Evolutionary conservation across 1,139 yeast species (phyloP).

Genomic region (Candida glucosophila): DNA sequence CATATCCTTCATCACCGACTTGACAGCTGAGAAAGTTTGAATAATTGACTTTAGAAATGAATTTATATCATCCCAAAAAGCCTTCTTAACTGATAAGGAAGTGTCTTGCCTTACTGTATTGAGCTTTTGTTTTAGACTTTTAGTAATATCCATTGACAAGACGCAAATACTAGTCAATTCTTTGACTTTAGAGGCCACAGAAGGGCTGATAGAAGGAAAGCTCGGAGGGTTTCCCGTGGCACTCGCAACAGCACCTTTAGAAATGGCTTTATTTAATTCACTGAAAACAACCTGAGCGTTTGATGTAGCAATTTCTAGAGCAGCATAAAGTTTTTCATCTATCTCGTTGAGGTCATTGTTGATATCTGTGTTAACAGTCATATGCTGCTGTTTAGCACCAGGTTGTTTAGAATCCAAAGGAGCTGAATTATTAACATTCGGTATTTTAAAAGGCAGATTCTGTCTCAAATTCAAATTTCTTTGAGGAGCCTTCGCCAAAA

Average conservation of each 20-base stretch:
- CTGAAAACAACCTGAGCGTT: conserved; percentile 76
- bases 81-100: conserved; percentile 49
- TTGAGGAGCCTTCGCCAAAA: conserved; percentile 30
- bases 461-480: neutral
- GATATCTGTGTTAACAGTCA: conserved; percentile 15
- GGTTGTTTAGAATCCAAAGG: conserved; percentile 8
- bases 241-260: conserved; percentile 47
- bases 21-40: conserved; percentile 74
- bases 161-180: conserved; percentile 74
- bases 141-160: conserved; percentile 72
- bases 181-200: conserved; percentile 56
- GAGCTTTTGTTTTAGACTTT: conserved; percentile 52
- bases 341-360: conserved; percentile 37
- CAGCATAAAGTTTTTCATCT: conserved; percentile 67
- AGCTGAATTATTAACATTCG: neutral
- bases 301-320: conserved; percentile 65
- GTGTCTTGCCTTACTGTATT: conserved; percentile 42
- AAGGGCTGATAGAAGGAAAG: conserved; percentile 13
- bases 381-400: conserved; percentile 10
- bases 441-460: neutral
- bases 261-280: conserved; percentile 70
- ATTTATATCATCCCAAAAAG: conserved; percentile 84
- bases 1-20: conserved; percentile 71
- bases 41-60: conserved; percentile 75
- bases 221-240: conserved; percentile 9